These are phyloP conservation scores for Apiotrichum laibachii DNA, from an alignment of 1,284 basidiomycete genomes.

Conservation along the genomic window DNA sequence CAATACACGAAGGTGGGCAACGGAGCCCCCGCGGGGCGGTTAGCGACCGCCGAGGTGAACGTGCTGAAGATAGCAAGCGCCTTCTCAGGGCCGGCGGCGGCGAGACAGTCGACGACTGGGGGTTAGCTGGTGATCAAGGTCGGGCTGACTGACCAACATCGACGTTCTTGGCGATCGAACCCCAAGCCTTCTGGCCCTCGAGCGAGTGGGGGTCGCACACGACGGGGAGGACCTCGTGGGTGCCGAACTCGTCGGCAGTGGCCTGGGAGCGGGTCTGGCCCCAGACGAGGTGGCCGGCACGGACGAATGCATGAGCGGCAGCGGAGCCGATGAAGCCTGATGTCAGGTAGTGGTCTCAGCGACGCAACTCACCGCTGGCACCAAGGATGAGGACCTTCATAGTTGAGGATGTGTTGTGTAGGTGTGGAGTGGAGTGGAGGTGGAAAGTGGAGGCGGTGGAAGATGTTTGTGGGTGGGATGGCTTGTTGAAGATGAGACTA, in stretches of 20 bases:
- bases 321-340: constrained; percentile 57
- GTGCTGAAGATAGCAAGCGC: constrained; percentile 40
- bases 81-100: constrained; percentile 36
- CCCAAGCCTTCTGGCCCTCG: constrained; percentile 46
- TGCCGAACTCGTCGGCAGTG: constrained; percentile 27
- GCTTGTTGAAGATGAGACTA: too few species aligned
- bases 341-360: not conserved
- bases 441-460: too few species aligned
- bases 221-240: constrained; percentile 58
- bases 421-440: not conserved
- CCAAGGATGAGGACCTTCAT: constrained; percentile 49
- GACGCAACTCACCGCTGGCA: constrained; percentile 37
- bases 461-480: too few species aligned
- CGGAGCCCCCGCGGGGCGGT: constrained; percentile 6
- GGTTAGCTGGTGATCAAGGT: too few species aligned
- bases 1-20: constrained; percentile 55
- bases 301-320: constrained; percentile 55
- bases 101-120: constrained; percentile 48
- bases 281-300: constrained; percentile 59
- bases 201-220: constrained; percentile 52
- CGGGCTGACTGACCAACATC: constrained; percentile 53
- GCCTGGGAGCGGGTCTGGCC: constrained; percentile 54
- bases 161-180: constrained; percentile 52
- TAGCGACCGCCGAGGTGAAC: not conserved
- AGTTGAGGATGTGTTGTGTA: not conserved